Conservation (phyloP, 495 filamentous ascomycete genomes). For the Aspergillus affinis region DNA sequence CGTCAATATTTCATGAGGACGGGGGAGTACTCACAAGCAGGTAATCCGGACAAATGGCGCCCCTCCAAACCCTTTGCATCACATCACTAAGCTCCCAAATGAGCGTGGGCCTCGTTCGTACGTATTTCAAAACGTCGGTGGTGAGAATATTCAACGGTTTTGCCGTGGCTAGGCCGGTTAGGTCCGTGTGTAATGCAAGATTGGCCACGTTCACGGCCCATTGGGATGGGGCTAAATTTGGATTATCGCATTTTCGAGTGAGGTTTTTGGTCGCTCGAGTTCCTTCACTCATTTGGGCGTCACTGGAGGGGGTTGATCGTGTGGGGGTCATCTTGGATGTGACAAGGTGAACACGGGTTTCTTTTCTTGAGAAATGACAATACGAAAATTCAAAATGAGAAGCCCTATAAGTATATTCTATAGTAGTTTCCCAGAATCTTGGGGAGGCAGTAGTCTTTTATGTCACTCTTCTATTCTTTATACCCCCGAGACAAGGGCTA, state of each 20-base stretch:
- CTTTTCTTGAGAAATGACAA: no score
- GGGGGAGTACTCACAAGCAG: neutral
- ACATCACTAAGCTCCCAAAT: neutral
- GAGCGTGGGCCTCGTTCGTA: neutral
- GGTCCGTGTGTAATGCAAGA: neutral
- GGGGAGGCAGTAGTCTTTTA: no score
- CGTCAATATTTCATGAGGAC: neutral
- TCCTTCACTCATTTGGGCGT: neutral
- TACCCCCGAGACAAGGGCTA: no score
- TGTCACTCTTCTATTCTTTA: no score
- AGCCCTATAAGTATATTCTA: no score
- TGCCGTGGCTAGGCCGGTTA: neutral
- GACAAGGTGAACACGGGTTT: no score
- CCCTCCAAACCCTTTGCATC: neutral
- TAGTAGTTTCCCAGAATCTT: no score
- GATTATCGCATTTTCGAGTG: neutral
- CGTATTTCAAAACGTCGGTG: neutral
- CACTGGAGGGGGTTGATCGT: neutral
- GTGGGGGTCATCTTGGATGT: neutral
- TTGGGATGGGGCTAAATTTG: neutral
- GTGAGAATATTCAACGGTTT: neutral
- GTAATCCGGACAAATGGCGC: neutral
- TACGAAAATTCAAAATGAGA: no score
- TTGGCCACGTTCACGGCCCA: neutral
- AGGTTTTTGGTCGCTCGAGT: neutral